Evolutionary conservation across 257 asterid genomes (phyloP), one percentile per base, ranked within the genome.

Genomic region (Galeopsis tetrahit): DNA sequence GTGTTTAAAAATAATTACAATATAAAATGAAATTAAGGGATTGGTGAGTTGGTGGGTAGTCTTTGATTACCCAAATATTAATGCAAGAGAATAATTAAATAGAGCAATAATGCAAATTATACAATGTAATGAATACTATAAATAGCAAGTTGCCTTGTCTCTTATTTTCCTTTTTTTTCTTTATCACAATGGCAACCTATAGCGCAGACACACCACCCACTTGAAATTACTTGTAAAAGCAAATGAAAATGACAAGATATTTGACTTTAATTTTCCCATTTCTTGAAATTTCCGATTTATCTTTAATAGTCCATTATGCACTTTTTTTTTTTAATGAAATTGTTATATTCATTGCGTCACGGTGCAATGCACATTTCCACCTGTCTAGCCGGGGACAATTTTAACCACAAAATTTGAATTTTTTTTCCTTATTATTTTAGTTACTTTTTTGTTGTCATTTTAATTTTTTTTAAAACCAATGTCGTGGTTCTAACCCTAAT

Each of bases 171-270:
- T 2, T 9, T 3, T 46, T 40, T 35, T 40, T 51, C 10, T 31
- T 36, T 33, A 55, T 52, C 55, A 64, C 67, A 14, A 14, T 58
- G 74, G 71, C 38, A 39, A 48, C 72, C 65, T 43, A 61, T 34
- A 72, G 59, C 53, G 32, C 49, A 8, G 52, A 31, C 43, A 68
- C 46, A 39, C 57, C 57, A 60, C 33, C 28, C 3, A 60, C 44
- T 17, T 15, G 7, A 61, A 40, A 35, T 68, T 52, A 59, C 4
- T 55, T 34, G 14, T 7, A 56, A 63, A 66, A 64, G 40, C 46
- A 17, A 44, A 31, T 61, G 87, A 83, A 74, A 80, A 77, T 71
- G 85, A 83, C 87, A 77, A 32, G 61, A 67, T 42, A 4, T 74
- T 80, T 80, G 87, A 83, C 85, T 77, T 82, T 28, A 2, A 36